These are phyloP conservation scores for Candida corydali DNA, from an alignment of 805 yeast genomes.

Conservation along the genomic window DNA sequence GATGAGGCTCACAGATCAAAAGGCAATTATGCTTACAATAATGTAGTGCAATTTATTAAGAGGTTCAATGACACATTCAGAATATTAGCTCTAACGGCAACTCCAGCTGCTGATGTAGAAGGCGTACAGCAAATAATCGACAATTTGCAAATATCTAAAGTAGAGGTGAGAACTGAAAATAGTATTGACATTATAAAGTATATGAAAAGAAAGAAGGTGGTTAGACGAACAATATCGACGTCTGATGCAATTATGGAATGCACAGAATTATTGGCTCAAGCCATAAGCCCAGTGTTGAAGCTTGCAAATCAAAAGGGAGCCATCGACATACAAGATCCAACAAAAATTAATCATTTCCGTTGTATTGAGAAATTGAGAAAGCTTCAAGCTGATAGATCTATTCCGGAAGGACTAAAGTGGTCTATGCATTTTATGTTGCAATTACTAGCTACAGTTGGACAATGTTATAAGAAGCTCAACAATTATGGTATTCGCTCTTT, in stretches of 20 bases:
- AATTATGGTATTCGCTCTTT: slow-evolving; percentile 83
- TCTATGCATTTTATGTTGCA: slow-evolving; percentile 58
- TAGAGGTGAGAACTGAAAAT: slow-evolving; percentile 83
- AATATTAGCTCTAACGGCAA: slow-evolving; percentile 86
- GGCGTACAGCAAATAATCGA: slow-evolving; percentile 83
- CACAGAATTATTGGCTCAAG: slow-evolving; percentile 52
- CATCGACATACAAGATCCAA: slow-evolving; percentile 63
- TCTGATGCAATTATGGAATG: slow-evolving; percentile 53
- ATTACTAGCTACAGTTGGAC: slow-evolving; percentile 68
- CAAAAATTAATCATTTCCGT: slow-evolving; percentile 62
- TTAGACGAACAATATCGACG: slow-evolving; percentile 51
- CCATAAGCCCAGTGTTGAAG: slow-evolving; percentile 61
- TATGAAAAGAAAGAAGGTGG: slow-evolving; percentile 64
- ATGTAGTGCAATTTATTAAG: slow-evolving; percentile 62
- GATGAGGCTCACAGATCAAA: slow-evolving; percentile 97
- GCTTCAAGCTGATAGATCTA: slow-evolving; percentile 46
- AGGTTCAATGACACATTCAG: slow-evolving; percentile 60
- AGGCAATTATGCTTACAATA: slow-evolving; percentile 85
- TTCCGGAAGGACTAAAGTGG: slow-evolving; percentile 75
- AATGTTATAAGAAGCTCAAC: slow-evolving; percentile 60
- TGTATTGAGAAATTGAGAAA: slow-evolving; percentile 67
- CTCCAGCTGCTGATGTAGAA: slow-evolving; percentile 86
- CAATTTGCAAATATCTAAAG: slow-evolving; percentile 66
- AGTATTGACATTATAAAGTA: slow-evolving; percentile 77
- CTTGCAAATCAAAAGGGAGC: slow-evolving; percentile 62